Evolutionary conservation across 2,329 filamentous ascomycete genomes (phyloP), one percentile per base, ranked within the genome.

Genomic region (Botrytis deweyae): DNA sequence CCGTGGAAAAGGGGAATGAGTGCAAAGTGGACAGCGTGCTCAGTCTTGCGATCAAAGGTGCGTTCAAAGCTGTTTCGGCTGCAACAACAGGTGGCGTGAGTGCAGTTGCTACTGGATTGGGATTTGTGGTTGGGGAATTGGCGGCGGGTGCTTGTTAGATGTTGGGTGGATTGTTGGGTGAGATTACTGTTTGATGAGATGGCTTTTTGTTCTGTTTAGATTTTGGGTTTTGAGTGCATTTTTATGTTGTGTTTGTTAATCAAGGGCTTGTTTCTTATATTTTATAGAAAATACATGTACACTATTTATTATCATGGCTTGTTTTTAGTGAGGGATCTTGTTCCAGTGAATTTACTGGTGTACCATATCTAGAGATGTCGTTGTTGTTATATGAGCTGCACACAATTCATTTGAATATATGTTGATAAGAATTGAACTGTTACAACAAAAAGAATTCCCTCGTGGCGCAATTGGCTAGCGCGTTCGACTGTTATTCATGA

Each of bases 361-460:
- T 18, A 18, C 12, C 2, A 8, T 16, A 7, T 55, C 52, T 29
- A 0, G 14, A 16, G 14, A 55, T 29, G 8, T 55, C 52, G 52
- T 29, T 7, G 12, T 29, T n/a, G 1, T 16, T 4, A 16, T 16
- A 5, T 7, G 5, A n/a, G 4, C 25, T 52, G 14, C 1, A 16
- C 5, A 6, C 1, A 5, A 18, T 18, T 42, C 0, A 4, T 16
- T 8, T 16, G 20, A 18, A 46, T 36, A 59, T 36, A 59, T 33
- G 0, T 4, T 6, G 0, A 5, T 9, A 10, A 10, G 22, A 22
- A 0, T 2, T 0, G 0, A 0, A 0, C 0, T 14, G 4, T 20
- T 1, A 0, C 62, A 64, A 12, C 40, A 44, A 64, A 1, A 3
- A 33, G 2, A 9, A 14, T 20, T 44, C 42, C 67, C 67, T 70